Percentiles rank a stretch among this genome's conserved stretches.
phyloP scores from a whole-genome alignment of 306 rosid species.

The Cucurbita moschata region DNA sequence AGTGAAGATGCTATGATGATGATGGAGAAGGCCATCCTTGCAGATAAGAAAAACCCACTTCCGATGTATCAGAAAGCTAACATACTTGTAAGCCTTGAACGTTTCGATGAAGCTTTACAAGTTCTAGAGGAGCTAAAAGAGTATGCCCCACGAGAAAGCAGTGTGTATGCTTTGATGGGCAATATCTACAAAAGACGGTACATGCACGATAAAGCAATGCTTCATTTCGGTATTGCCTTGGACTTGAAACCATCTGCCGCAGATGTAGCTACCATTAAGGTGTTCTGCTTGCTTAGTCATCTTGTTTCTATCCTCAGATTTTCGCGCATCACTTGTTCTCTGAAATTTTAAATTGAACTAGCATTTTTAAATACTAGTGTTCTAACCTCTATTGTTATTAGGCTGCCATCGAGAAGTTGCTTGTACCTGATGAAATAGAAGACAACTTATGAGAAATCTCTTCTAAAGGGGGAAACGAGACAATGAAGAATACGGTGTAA shows the following conservation, averaged over 20 bases:
- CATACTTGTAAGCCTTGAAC: constrained; percentile 63
- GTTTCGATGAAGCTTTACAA: constrained; percentile 67
- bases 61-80: constrained; percentile 99
- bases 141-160: constrained; percentile 84
- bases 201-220: constrained; percentile 88
- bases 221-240: constrained; percentile 90
- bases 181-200: constrained; percentile 65
- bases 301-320: not conserved
- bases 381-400: constrained; percentile 18
- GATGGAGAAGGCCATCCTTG: constrained; percentile 87
- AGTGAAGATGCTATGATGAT: constrained; percentile 66
- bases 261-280: constrained; percentile 93
- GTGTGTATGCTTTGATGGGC: constrained; percentile 95
- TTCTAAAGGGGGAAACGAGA: not conserved
- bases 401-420: constrained; percentile 98
- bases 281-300: constrained; percentile 11
- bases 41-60: constrained; percentile 92
- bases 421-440: constrained; percentile 82
- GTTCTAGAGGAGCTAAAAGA: constrained; percentile 83
- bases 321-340: not conserved
- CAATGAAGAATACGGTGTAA: not conserved
- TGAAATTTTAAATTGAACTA: not conserved
- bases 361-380: not conserved
- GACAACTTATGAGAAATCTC: constrained; percentile 40
- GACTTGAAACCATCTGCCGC: constrained; percentile 95